Evolutionary conservation across 2,329 filamentous ascomycete species (phyloP), one percentile per base, ranked within the genome.

Genomic region (Epichloe hybrida): DNA sequence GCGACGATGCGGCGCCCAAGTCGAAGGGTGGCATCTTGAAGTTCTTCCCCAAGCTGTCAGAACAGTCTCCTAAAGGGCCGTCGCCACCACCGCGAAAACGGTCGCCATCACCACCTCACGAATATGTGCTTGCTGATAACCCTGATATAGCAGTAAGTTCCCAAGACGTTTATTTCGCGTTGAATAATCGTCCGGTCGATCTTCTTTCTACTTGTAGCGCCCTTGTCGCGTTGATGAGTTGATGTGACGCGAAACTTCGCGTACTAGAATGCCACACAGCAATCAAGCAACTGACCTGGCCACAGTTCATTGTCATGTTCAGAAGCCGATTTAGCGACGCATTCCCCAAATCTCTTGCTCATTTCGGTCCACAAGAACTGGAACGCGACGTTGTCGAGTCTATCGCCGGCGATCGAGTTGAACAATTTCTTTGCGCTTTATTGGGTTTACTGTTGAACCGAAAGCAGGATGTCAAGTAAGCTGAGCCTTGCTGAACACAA

Each of bases 391-490:
- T 96, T 48, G 80, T 83, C 54, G 87, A 91, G 64, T 70, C 77
- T 46, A 70, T 83, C 21, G 90, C 91, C 2, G 88, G 89, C 60
- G 84, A 94, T 61, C 84, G 90, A 62, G 83, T 87, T 45, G 91
- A 97, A 72, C 79, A 83, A 58, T 81, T 98, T 52, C 75, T 98
- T 27, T 98, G 94, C 73, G 89, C 89, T 55, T 70, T 98, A 57
- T 74, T 98, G 43, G 84, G 86, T 35, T 74, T 98, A 59, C 80
- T 96, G 50, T 75, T 98, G 62, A 98, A 98, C 69, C 84, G 93
- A 67, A 97, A 98, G 75, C 95, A 98, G 66, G 90, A 95, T 70
- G 87, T 97, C 65, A 95, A 98, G 93, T 97, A 80, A 69, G 88
- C 56, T 55, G n/a, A 41, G 20, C 6, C 58, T 54, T 52, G 11